Conservation (phyloP, 2,329 filamentous ascomycete species). For the Chaetomium sp. region DNA sequence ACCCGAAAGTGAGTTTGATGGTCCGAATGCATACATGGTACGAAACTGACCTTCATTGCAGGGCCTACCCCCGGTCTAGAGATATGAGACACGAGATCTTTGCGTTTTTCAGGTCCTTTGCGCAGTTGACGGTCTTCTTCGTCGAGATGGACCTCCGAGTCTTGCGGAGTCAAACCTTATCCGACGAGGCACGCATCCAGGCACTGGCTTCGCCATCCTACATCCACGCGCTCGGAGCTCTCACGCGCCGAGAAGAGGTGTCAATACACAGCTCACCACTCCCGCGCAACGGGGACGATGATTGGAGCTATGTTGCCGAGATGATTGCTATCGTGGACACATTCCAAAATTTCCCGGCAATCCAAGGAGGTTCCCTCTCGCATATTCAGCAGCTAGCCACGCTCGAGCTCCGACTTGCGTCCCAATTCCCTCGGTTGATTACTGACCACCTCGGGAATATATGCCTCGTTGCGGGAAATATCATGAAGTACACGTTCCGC, state of each 20-base stretch:
- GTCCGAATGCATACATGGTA: background rate
- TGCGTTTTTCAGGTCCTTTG: slow-evolving; percentile 47
- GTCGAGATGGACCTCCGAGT: slow-evolving; percentile 52
- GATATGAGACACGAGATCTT: slow-evolving; percentile 41
- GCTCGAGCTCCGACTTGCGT: slow-evolving; percentile 45
- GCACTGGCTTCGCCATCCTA: slow-evolving; percentile 50
- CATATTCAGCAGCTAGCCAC: slow-evolving; percentile 49
- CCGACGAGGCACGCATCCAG: slow-evolving; percentile 41
- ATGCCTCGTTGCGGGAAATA: slow-evolving; percentile 42
- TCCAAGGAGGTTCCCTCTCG: slow-evolving; percentile 47
- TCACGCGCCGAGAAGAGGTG: slow-evolving; percentile 42
- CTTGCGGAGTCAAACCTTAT: slow-evolving; percentile 35
- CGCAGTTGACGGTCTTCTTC: slow-evolving; percentile 56
- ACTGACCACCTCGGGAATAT: slow-evolving; percentile 48
- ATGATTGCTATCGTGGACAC: slow-evolving; percentile 47
- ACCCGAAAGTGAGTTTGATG: slow-evolving; percentile 30
- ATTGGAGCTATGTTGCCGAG: slow-evolving; percentile 38
- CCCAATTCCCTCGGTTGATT: slow-evolving; percentile 49
- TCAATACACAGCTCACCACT: slow-evolving; percentile 28
- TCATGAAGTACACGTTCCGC: slow-evolving; percentile 40
- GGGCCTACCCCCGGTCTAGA: slow-evolving; percentile 34
- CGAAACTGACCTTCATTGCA: slow-evolving; percentile 29
- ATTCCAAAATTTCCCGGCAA: slow-evolving; percentile 44
- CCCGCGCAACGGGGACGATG: slow-evolving; percentile 28
- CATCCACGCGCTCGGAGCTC: slow-evolving; percentile 48